Base-by-base conservation (phyloP, 148 eudicot species). In the Gaultheria prostrata region DNA sequence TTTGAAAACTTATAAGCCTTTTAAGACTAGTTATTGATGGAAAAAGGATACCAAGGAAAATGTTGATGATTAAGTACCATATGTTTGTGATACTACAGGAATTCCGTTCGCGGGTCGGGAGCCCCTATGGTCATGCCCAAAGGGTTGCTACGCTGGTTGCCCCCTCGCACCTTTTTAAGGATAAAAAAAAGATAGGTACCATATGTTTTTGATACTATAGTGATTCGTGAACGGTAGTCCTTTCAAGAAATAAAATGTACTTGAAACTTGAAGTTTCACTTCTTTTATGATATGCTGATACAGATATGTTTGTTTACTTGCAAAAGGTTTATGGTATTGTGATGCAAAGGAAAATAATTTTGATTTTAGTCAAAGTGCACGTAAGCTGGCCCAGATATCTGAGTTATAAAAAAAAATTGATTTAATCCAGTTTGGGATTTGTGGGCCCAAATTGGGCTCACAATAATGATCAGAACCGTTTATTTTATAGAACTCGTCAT, bases 1-100 rank as follows among this genome's bases (percentile, higher is more conserved):
- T 69, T 83, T 86, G 6, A 69, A 90, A 78, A 82, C 86, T 56
- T 90, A 88, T 48, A 88, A 85, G 86, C 92, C 92, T 70, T 90
- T 90, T 83, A 86, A 84, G 83, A 86, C 89, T 28, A 88, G 78
- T 54, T 89, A 86, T 56, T 89, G 83, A 89, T 18, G 46, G 32
- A 48, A 45, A 9, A 28, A 65, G 32, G 33, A 28, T 18, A 45
- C 51, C 15, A 20, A 2, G 30, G 54, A 26, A 46, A 2, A 75
- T 46, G 3, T 24, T 45, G 50, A 39, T 73, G 43, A 20, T 39
- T 76, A 18, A 50, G 77, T 39, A 39, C 11, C 33, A 12, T 26
- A 4, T 65, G 71, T 28, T 4, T 13, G 26, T 21, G 28, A 8
- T n/a, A 21, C 24, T 57, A 6, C 6, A n/a, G 11, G 67, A 21